Evolutionary conservation across 225 moss, liverwort and hornwort species (phyloP).

Genomic region (Ulota crispa): DNA sequence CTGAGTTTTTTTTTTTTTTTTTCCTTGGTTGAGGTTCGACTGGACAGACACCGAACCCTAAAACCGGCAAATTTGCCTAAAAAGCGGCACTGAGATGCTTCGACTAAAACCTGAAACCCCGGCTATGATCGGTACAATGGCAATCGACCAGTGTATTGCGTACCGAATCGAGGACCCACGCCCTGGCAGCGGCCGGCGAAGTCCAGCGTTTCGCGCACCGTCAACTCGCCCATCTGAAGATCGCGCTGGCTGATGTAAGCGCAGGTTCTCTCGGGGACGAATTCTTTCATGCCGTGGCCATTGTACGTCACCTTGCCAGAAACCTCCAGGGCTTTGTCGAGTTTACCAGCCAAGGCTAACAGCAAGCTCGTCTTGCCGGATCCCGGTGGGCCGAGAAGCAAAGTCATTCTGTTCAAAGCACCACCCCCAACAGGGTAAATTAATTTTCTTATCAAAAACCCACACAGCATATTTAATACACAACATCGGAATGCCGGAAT

Average conservation of each 20-base stretch:
- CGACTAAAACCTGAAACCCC: not conserved
- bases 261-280: slow-evolving; percentile 71
- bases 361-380: slow-evolving; percentile 72
- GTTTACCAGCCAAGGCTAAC: slow-evolving; percentile 55
- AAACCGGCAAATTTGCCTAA: not conserved
- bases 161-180: slow-evolving; percentile 73
- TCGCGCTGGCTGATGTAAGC: slow-evolving; percentile 88
- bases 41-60: too few relatives aligned
- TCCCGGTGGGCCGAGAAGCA: slow-evolving; percentile 70
- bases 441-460: not conserved
- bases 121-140: too few relatives aligned
- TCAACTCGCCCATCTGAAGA: slow-evolving; percentile 79
- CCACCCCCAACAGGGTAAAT: not conserved
- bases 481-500: not conserved
- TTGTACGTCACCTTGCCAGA: slow-evolving; percentile 73
- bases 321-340: slow-evolving; percentile 42
- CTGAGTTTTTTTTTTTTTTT: not conserved
- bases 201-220: slow-evolving; percentile 75
- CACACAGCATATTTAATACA: not conserved
- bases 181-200: slow-evolving; percentile 86
- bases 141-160: not conserved
- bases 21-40: too few relatives aligned
- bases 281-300: slow-evolving; percentile 67
- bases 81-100: not conserved
- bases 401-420: slow-evolving; percentile 48